Evolutionary conservation across 2,329 filamentous ascomycete genomes (phyloP).

Genomic region (Trichoderma sp.): DNA sequence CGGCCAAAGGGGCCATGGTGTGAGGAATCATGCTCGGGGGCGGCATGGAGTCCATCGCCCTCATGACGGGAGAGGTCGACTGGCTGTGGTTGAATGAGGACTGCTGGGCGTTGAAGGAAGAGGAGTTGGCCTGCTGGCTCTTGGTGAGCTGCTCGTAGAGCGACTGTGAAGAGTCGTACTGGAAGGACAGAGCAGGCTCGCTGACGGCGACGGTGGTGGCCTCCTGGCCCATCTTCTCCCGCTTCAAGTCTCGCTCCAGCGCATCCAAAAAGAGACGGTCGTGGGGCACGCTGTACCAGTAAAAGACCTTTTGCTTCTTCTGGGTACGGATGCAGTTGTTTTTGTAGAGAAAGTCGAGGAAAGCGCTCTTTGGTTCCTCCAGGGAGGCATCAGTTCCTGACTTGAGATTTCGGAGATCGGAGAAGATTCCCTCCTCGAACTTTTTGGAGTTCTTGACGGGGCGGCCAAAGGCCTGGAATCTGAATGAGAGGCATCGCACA

Average conservation of each 20-base stretch:
- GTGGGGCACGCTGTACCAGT: conserved; percentile 99
- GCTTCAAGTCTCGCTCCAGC: conserved; percentile 93
- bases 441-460: conserved; percentile 99
- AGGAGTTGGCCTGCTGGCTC: conserved; percentile 97
- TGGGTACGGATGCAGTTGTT: conserved; percentile 99
- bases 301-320: conserved; percentile 99
- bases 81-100: conserved; percentile 73
- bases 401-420: conserved; percentile 95
- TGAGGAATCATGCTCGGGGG: conserved; percentile 78
- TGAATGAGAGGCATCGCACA: conserved; percentile 94
- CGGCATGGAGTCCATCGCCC: conserved; percentile 91
- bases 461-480: conserved; percentile 97
- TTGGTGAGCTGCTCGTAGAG: conserved; percentile 99
- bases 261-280: conserved; percentile 97
- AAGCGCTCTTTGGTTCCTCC: conserved; percentile 97
- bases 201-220: conserved; percentile 94
- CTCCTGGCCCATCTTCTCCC: conserved; percentile 99
- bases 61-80: conserved; percentile 84
- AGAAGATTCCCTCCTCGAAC: conserved; percentile 99
- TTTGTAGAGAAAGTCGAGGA: conserved; percentile 99
- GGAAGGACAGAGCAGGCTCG: conserved; percentile 96
- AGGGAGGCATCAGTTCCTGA: conserved; percentile 96
- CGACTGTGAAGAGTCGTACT: conserved; percentile 98
- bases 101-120: conserved; percentile 85
- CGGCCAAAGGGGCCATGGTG: conserved; percentile 57